Conservation (phyloP, 495 filamentous ascomycete genomes). For the Tuber borchii region DNA sequence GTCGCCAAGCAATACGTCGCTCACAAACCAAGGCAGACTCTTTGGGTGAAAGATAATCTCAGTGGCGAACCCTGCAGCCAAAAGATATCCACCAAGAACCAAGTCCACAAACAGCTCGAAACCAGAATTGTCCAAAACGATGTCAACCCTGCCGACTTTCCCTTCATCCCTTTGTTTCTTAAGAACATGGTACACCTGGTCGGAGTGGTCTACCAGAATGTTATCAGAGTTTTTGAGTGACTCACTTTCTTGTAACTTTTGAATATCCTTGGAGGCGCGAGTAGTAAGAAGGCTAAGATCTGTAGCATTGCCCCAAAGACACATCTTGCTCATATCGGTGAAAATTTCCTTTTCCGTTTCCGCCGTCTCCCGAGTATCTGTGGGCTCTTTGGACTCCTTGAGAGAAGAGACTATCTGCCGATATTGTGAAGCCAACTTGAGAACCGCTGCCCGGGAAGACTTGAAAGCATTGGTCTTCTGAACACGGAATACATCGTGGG, state of each 20-base stretch:
- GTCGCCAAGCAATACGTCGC: constrained; percentile 80
- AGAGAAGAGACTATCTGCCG: constrained; percentile 41
- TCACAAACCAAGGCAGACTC: constrained; percentile 94
- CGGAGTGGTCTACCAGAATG: constrained; percentile 78
- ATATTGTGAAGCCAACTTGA: constrained; percentile 77
- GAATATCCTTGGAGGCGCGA: constrained; percentile 90
- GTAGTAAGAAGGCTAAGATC: constrained; percentile 85
- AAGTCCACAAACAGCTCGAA: constrained; percentile 96
- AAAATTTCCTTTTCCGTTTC: constrained; percentile 72
- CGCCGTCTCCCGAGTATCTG: constrained; percentile 45
- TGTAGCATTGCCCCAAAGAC: constrained; percentile 95
- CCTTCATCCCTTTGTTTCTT: constrained; percentile 56
- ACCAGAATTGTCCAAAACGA: constrained; percentile 91
- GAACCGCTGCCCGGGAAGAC: constrained; percentile 82
- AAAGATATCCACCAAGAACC: constrained; percentile 79
- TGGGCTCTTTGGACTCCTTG: constrained; percentile 53
- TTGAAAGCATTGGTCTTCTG: constrained; percentile 92
- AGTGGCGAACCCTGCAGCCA: constrained; percentile 74
- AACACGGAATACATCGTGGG: constrained; percentile 81
- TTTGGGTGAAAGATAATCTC: constrained; percentile 88
- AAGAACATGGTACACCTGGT: constrained; percentile 63
- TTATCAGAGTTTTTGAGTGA: constrained; percentile 82
- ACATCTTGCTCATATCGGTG: constrained; percentile 91
- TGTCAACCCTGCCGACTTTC: constrained; percentile 63
- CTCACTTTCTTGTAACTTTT: constrained; percentile 83